A percentile compares a stretch with the other conserved stretches of the same genome.
Evolutionary conservation across 345 rosid species (phyloP).

Genomic region (thale cress (Arabidopsis thaliana)): DNA sequence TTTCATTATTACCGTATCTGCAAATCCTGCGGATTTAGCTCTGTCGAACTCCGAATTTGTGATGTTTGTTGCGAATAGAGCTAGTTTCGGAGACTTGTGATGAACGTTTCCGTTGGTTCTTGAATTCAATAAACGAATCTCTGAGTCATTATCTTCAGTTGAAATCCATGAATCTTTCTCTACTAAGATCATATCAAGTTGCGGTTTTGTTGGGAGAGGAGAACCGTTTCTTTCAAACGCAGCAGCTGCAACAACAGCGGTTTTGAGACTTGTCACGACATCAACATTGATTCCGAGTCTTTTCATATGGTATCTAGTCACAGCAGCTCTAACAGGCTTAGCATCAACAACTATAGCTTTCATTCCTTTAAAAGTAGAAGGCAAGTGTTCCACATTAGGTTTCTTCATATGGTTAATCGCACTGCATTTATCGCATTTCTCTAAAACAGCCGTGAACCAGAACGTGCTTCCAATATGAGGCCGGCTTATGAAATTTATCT

Average conservation of each 20-base stretch:
- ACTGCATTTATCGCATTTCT: slow-evolving; percentile 53
- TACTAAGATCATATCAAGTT: slow-evolving; percentile 72
- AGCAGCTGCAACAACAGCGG: slow-evolving; percentile 38
- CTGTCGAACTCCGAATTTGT: slow-evolving; percentile 62
- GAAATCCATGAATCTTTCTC: slow-evolving; percentile 92
- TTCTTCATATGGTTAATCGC: slow-evolving; percentile 50
- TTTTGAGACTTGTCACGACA: slow-evolving; percentile 57
- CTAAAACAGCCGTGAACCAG: slow-evolving; percentile 71
- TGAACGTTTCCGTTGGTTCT: slow-evolving; percentile 56
- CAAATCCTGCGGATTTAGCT: slow-evolving; percentile 86
- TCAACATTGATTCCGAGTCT: slow-evolving; percentile 86
- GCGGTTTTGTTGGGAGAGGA: slow-evolving; percentile 45
- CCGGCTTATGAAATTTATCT: slow-evolving; percentile 75
- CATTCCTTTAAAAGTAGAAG: slow-evolving; percentile 72
- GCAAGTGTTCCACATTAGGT: slow-evolving; percentile 67
- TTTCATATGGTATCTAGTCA: slow-evolving; percentile 84
- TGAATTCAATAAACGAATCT: slow-evolving; percentile 46
- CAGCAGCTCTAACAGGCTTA: slow-evolving; percentile 91
- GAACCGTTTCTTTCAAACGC: slow-evolving; percentile 58
- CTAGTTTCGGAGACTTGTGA: slow-evolving; percentile 62
- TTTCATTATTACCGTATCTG: slow-evolving; percentile 89
- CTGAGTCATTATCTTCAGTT: slow-evolving; percentile 54
- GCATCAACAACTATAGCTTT: slow-evolving; percentile 84
- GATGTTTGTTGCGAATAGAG: slow-evolving; percentile 84
- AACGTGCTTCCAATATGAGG: slow-evolving; percentile 91